Percentiles rank a stretch among this genome's conserved stretches.
phyloP scores from a whole-genome alignment of 371 early-diverging fungal species.

The Rhizopus stolonifer region DNA sequence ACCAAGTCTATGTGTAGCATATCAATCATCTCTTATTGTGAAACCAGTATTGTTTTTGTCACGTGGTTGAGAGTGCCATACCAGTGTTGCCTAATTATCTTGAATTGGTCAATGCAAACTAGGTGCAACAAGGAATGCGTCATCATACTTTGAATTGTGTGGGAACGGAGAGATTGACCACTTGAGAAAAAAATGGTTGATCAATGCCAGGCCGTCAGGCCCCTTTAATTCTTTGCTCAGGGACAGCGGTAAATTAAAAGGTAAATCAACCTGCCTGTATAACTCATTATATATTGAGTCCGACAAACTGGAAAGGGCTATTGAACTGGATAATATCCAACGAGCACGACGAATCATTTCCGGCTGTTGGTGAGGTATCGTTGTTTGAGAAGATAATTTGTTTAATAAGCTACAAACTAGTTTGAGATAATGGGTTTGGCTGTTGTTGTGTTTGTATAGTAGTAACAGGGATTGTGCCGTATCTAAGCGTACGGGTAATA shows the following conservation, averaged over 20 bases:
- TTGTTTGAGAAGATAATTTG: slow-evolving; percentile 4
- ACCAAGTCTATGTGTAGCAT: too few relatives aligned
- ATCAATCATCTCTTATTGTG: slow-evolving; percentile 12
- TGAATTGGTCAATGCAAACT: slow-evolving; percentile 19
- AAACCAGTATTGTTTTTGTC: slow-evolving; percentile 9
- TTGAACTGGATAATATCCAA: slow-evolving; percentile 17
- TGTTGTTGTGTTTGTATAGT: slow-evolving; percentile 28
- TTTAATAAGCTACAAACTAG: slow-evolving; percentile 11
- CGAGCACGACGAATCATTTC: slow-evolving; percentile 20
- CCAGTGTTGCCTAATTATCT: slow-evolving; percentile 23
- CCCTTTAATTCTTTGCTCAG: slow-evolving; percentile 9
- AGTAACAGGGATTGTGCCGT: slow-evolving; percentile 23
- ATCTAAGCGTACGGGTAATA: slow-evolving; percentile 7
- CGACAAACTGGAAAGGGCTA: slow-evolving; percentile 17
- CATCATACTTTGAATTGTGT: slow-evolving; percentile 20
- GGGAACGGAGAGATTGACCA: slow-evolving; percentile 23
- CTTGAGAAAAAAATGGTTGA: slow-evolving; percentile 22
- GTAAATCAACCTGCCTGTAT: slow-evolving; percentile 13
- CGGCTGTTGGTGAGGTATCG: slow-evolving; percentile 3
- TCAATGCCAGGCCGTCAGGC: slow-evolving; percentile 2
- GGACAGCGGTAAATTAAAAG: slow-evolving; percentile 13
- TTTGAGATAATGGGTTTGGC: slow-evolving; percentile 11
- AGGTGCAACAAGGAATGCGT: slow-evolving; percentile 10
- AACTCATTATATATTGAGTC: slow-evolving; percentile 5
- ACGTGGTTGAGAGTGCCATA: slow-evolving; percentile 13